Evolutionary conservation across 805 yeast species (phyloP), one percentile per base, ranked within the genome.

Genomic region (Starmerella davenportii): DNA sequence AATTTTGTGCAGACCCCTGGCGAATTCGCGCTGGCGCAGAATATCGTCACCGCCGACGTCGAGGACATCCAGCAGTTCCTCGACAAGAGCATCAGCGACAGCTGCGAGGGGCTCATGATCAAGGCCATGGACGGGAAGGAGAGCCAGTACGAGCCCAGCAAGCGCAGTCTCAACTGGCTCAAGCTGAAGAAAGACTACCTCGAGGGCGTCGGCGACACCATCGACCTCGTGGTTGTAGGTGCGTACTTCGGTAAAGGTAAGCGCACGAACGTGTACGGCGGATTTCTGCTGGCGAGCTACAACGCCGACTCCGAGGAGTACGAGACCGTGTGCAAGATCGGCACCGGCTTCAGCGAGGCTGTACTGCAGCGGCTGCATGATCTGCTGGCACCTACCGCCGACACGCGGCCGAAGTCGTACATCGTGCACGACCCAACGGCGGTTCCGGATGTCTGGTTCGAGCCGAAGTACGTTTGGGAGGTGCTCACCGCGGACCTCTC

Each of bases 61-160:
- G 73, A 66, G 20, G 94, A 81, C 44, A 70, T 90, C 36, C 93
- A 87, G 56, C 57, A 57, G 11, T 90, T 85, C 52, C 64, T 90
- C 43, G 96, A 90, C 55, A 80, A 81, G 53, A 77, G 94, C 2
- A 80, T 90, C 19, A 75, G 77, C 50, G 90, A 79, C 51, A 64
- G 82, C 14, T 90, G 98, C 56, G 98, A 90, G 58, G 98, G 98
- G 0, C 65, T 90, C 37, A 90, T 90, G 98, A 85, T 90, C 32
- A 90, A 90, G 55, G 73, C 81, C 59, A 61, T 87, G 28, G 76
- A 79, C 40, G 93, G 93, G 1, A 56, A 56, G 11, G 94, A 84
- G 36, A 76, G 92, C 2, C 70, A 63, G 38, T 90, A 90, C 55
- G 94, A 90, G 59, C 98, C 98, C 17, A 79, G 93, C 19, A 87